Evolutionary conservation across 2,329 filamentous ascomycete species (phyloP).

Genomic region (Claviceps citrina): DNA sequence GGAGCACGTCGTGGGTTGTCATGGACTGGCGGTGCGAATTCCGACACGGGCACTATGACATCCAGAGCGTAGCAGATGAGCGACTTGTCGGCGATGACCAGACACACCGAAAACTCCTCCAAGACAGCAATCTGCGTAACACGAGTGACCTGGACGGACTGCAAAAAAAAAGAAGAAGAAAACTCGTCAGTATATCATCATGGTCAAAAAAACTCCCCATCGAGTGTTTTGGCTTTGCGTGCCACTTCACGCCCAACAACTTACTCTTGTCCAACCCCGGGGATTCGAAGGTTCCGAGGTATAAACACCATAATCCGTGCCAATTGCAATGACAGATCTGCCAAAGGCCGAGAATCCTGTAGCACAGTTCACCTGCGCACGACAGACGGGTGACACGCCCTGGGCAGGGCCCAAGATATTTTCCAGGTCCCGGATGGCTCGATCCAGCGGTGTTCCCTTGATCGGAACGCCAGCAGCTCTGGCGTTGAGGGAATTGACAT

Average conservation of each 20-base stretch:
- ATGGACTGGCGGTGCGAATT: conserved; percentile 43
- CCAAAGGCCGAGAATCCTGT: conserved; percentile 76
- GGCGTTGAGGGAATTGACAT: conserved; percentile 41
- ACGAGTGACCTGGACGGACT: conserved; percentile 60
- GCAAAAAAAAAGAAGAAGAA: conserved; percentile 1
- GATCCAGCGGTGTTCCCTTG: conserved; percentile 77
- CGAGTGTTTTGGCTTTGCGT: too few relatives aligned
- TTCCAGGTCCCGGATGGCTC: conserved; percentile 81
- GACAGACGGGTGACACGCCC: conserved; percentile 62
- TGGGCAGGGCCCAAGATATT: conserved; percentile 54
- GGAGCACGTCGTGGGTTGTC: conserved; percentile 75
- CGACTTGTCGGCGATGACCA: conserved; percentile 81
- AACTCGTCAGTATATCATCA: too few relatives aligned
- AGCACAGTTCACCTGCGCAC: conserved; percentile 80
- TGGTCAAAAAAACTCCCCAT: background rate
- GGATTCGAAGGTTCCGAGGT: conserved; percentile 80
- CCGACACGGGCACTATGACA: conserved; percentile 52
- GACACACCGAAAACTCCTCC: conserved; percentile 86
- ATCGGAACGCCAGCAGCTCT: conserved; percentile 58
- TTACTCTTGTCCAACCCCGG: conserved; percentile 76
- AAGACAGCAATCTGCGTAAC: conserved; percentile 90
- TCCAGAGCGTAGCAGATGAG: conserved; percentile 91
- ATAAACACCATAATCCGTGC: conserved; percentile 88
- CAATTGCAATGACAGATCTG: conserved; percentile 79
- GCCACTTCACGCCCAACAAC: conserved; percentile 12